Percentiles rank a stretch among this genome's conserved stretches.
Evolutionary conservation across 305 asterid genomes (phyloP).

Genomic region (Ilex paraguariensis): DNA sequence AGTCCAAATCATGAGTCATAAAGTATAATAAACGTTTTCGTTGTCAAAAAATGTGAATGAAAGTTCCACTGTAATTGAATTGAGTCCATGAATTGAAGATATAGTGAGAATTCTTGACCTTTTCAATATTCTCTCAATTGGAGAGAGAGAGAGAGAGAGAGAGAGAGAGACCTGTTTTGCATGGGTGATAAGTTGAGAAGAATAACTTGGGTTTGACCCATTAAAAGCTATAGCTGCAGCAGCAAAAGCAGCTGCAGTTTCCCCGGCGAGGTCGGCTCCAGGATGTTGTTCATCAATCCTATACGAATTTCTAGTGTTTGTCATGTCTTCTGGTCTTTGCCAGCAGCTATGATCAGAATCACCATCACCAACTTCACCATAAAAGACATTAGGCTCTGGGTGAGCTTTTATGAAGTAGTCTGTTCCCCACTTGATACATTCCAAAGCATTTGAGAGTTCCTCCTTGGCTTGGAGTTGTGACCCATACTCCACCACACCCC

Average conservation of each 20-base stretch:
- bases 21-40: too few relatives aligned
- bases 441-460: slow-evolving; percentile 33
- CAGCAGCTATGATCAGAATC: slow-evolving; percentile 59
- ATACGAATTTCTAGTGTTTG: slow-evolving; percentile 43
- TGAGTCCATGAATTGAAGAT: too few relatives aligned
- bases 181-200: slow-evolving; percentile 36
- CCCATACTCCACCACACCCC: slow-evolving; percentile 52
- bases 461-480: slow-evolving; percentile 18
- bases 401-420: slow-evolving; percentile 71
- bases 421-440: slow-evolving; percentile 54
- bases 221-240: slow-evolving; percentile 57
- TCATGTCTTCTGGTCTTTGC: slow-evolving; percentile 80
- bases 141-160: background rate
- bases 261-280: slow-evolving; percentile 69
- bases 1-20: too few relatives aligned
- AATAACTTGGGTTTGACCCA: slow-evolving; percentile 19
- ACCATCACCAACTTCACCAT: slow-evolving; percentile 65
- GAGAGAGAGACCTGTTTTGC: slow-evolving; percentile 38
- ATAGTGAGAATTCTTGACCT: too few relatives aligned
- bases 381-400: slow-evolving; percentile 38
- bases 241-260: slow-evolving; percentile 65
- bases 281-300: slow-evolving; percentile 48
- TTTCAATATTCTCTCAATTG: too few relatives aligned
- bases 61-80: too few relatives aligned
- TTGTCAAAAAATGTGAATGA: too few relatives aligned